Conservation (phyloP, 345 rosid genomes). For the Erodium maritimum region DNA sequence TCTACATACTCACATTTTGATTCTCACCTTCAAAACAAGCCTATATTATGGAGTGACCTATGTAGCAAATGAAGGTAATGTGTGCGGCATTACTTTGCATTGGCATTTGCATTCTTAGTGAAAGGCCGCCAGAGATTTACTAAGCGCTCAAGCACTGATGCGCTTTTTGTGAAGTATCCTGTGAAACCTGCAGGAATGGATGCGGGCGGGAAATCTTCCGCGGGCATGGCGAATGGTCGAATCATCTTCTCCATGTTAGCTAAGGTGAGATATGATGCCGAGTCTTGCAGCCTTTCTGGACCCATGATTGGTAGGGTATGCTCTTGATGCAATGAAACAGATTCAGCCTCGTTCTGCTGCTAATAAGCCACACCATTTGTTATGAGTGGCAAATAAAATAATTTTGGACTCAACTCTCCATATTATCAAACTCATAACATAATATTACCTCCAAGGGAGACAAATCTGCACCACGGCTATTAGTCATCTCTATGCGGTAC, state of each 20-base stretch:
- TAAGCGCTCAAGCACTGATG: conserved; percentile 71
- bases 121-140: conserved; percentile 66
- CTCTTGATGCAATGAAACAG: conserved; percentile 67
- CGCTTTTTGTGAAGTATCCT: conserved; percentile 89
- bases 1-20: too few species aligned
- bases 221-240: conserved; percentile 92
- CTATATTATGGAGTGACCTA: too few species aligned
- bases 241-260: conserved; percentile 93
- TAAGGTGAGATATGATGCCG: conserved; percentile 64
- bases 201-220: conserved; percentile 96
- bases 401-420: neutral
- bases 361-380: neutral
- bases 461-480: conserved; percentile 96
- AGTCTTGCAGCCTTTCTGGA: conserved; percentile 95
- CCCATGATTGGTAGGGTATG: conserved; percentile 97
- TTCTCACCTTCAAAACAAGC: too few species aligned
- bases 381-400: too few species aligned
- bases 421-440: neutral
- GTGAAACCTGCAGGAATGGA: conserved; percentile 86
- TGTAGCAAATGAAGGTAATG: too few species aligned
- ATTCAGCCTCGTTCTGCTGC: conserved; percentile 54
- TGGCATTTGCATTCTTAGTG: conserved; percentile 36
- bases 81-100: conserved; percentile 22
- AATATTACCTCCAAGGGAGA: conserved; percentile 75
- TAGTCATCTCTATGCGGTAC: conserved; percentile 80